Evolutionary conservation across 306 rosid species (phyloP), one percentile per base, ranked within the genome.

Genomic region (Elaeagnus macrophylla): DNA sequence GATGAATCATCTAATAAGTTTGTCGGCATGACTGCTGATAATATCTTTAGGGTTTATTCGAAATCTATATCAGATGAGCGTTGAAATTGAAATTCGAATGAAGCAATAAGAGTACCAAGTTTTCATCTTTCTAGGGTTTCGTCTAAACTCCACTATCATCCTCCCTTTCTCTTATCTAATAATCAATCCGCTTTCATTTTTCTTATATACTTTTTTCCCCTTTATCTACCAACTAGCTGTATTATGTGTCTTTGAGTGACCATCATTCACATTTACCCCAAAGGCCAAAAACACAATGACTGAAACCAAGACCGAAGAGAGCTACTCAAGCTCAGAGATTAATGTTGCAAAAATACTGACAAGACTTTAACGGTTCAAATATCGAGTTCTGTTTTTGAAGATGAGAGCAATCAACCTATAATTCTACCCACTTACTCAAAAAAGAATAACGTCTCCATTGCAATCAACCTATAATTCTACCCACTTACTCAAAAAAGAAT

Each of bases 1-100:
- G 97, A 72, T 56, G 83, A 88, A 68, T 79, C 75, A 36, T 85
- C 94, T 12, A 81, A 47, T 12, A 81, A 47, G 60, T 89, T 95
- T 54, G 84, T 80, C 62, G 83, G 75, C 95, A 89, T 85, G 54
- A 36, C 10, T 39, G 59, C 54, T 18, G 25, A 18, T 41, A 57
- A 49, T 37, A 9, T 48, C 25, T 12, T 40, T 48, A 54, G 57
- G 69, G 16, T 39, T 66, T 17, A 19, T 67, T 43, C 3, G 14
- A 61, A 15, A 60, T 61, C 66, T 68, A 64, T 59, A 59, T 39
- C 73, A 61, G 13, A 18, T 57, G 71, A 41, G 68, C 72, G 79
- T 72, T 76, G 43, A 78, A 61, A 77, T 39, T 16, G 9, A 46
- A 80, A 60, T 70, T 74, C 56, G 60, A 48, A 70, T 65, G 71